These are phyloP conservation scores for Paradendryphiella salina DNA, from an alignment of 2,329 filamentous ascomycete genomes.

Conservation along the genomic window DNA sequence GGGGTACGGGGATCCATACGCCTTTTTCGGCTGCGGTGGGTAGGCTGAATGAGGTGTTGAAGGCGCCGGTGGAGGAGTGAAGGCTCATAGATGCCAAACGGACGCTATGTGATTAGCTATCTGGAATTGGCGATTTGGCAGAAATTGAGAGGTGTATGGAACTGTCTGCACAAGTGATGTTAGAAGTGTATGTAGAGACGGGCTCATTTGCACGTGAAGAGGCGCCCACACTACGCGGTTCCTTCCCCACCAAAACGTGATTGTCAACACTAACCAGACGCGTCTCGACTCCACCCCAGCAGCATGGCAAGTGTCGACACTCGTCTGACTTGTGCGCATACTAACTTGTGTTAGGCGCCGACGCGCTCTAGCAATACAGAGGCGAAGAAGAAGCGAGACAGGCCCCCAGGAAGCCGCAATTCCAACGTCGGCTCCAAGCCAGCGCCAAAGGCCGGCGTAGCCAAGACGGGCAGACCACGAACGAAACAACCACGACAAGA, in stretches of 20 bases:
- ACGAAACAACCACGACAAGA: constrained; percentile 21
- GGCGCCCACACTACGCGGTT: constrained; percentile 8
- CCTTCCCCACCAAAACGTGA: constrained; percentile 12
- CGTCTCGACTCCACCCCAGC: constrained; percentile 26
- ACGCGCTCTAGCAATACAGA: constrained; percentile 20
- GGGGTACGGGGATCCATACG: constrained; percentile 8
- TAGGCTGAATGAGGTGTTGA: constrained; percentile 3
- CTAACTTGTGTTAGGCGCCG: constrained; percentile 32
- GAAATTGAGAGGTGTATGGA: background rate
- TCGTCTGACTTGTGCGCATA: background rate
- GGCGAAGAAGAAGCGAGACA: constrained; percentile 28
- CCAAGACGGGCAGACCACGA: constrained; percentile 14
- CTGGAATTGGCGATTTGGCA: too few species aligned
- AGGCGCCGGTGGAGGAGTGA: background rate
- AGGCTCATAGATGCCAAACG: background rate
- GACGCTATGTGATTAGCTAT: too few species aligned
- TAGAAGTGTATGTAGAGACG: background rate
- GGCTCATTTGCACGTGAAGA: constrained; percentile 6
- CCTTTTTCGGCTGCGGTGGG: constrained; percentile 24
- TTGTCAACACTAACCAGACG: constrained; percentile 17
- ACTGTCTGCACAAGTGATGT: background rate
- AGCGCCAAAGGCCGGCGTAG: constrained; percentile 15
- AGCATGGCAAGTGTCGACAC: constrained; percentile 35
- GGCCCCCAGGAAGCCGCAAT: constrained; percentile 31
- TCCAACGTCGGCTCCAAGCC: constrained; percentile 19